Conservation (phyloP, 306 rosid species). For the Glycine soja region DNA sequence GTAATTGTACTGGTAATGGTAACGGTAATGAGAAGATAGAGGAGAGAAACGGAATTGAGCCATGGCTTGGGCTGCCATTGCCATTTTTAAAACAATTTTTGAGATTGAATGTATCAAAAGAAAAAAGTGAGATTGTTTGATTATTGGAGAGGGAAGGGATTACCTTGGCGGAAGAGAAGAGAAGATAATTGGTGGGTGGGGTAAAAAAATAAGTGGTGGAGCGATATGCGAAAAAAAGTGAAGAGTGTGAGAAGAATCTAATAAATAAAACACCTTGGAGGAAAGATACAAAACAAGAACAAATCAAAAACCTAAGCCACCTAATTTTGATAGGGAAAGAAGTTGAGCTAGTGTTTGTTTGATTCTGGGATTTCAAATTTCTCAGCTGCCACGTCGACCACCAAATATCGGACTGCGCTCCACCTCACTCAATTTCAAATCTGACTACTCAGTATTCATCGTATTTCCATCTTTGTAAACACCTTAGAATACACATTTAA, state of each 20-base stretch:
- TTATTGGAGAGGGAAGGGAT: neutral
- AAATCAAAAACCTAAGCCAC: neutral
- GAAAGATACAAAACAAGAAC: neutral
- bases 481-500: too few species aligned
- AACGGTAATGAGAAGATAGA: neutral
- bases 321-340: neutral
- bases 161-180: neutral
- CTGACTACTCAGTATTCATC: neutral
- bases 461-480: too few species aligned
- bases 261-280: neutral
- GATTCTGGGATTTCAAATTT: neutral
- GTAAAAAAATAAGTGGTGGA: neutral
- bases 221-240: neutral
- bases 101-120: too few species aligned
- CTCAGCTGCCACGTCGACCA: conserved; percentile 4
- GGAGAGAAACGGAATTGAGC: conserved; percentile 30
- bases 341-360: neutral
- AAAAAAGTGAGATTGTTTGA: neutral
- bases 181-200: neutral
- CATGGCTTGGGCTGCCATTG: conserved; percentile 27
- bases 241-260: neutral
- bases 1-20: neutral
- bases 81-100: neutral
- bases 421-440: neutral
- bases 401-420: neutral